These are phyloP conservation scores for Sphagnum contortum DNA, from an alignment of 225 moss, liverwort and hornwort genomes.

Conservation along the genomic window DNA sequence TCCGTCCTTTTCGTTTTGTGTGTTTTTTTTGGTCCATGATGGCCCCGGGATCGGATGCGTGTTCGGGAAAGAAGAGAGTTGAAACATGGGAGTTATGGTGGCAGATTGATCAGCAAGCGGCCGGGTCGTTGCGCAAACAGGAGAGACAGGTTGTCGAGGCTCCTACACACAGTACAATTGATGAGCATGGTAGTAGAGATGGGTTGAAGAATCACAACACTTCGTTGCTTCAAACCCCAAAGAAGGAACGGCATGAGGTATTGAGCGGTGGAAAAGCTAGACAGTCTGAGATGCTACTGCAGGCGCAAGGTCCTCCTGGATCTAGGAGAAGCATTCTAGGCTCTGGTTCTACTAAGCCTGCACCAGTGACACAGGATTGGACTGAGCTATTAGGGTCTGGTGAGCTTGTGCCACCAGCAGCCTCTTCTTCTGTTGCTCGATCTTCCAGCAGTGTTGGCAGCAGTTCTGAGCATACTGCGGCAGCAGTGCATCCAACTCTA, in stretches of 20 bases:
- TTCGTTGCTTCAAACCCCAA: slow-evolving; percentile 10
- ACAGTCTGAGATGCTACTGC: slow-evolving; percentile 1
- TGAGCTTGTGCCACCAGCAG: slow-evolving; percentile 31
- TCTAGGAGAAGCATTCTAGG: slow-evolving; percentile 16
- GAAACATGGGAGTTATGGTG: not conserved
- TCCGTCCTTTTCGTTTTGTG: no score
- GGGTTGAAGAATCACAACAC: slow-evolving; percentile 23
- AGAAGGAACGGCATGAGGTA: not conserved
- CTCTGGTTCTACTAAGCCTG: slow-evolving; percentile 12
- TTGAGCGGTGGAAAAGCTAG: slow-evolving; percentile 24
- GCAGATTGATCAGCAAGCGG: slow-evolving; percentile 83
- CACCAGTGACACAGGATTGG: slow-evolving; percentile 48
- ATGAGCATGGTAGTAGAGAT: slow-evolving; percentile 22
- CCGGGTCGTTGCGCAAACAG: slow-evolving; percentile 50
- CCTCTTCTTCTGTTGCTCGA: slow-evolving; percentile 21
- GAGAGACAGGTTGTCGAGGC: slow-evolving; percentile 28
- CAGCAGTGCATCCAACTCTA: not conserved
- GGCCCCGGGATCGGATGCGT: no score
- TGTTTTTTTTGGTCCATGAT: no score
- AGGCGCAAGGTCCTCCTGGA: slow-evolving; percentile 19
- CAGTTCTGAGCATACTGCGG: slow-evolving; percentile 17
- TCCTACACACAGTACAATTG: slow-evolving; percentile 5
- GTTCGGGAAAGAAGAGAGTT: no score
- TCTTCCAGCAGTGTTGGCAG: slow-evolving; percentile 54
- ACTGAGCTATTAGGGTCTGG: slow-evolving; percentile 62